These are phyloP conservation scores for Sugiyamaella paludigena DNA, from an alignment of 1,139 yeast species.

Conservation along the genomic window DNA sequence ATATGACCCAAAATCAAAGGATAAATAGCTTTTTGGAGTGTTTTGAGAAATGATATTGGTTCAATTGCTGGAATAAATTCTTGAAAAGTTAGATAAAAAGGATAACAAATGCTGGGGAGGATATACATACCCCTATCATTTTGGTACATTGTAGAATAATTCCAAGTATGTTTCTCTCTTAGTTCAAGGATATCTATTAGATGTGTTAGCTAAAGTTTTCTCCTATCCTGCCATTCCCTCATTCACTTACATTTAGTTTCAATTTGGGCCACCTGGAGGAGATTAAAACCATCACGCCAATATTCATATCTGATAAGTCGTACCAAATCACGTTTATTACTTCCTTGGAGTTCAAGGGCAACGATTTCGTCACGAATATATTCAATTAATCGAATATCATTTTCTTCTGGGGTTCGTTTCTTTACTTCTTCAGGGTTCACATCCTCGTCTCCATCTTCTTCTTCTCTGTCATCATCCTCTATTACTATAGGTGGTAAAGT, in stretches of 20 bases:
- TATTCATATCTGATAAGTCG: constrained; percentile 53
- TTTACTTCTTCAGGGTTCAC: not conserved
- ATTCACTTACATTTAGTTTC: constrained; percentile 51
- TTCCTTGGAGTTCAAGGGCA: constrained; percentile 22
- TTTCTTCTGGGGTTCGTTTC: not conserved
- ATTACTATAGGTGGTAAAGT: constrained; percentile 19
- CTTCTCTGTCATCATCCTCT: constrained; percentile 11
- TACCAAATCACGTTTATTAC: constrained; percentile 46
- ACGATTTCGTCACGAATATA: constrained; percentile 17
- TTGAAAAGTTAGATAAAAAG: constrained; percentile 38
- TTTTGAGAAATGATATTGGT: constrained; percentile 45
- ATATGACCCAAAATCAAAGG: constrained; percentile 47
- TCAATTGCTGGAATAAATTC: constrained; percentile 42
- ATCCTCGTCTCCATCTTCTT: not conserved
- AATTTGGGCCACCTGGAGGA: constrained; percentile 68
- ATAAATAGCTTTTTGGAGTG: constrained; percentile 47
- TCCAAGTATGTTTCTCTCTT: constrained; percentile 55
- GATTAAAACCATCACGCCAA: constrained; percentile 64
- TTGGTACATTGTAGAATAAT: constrained; percentile 49
- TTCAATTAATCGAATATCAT: constrained; percentile 7
- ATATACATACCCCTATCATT: constrained; percentile 8
- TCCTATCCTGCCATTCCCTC: not conserved
- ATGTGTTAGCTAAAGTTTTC: too few relatives aligned
- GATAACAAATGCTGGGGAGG: not conserved
- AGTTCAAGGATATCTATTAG: constrained; percentile 49